Percentiles rank a stretch among this genome's conserved stretches.
phyloP scores from a whole-genome alignment of 352 stramenopile species.

The Pythium sukuiense region DNA sequence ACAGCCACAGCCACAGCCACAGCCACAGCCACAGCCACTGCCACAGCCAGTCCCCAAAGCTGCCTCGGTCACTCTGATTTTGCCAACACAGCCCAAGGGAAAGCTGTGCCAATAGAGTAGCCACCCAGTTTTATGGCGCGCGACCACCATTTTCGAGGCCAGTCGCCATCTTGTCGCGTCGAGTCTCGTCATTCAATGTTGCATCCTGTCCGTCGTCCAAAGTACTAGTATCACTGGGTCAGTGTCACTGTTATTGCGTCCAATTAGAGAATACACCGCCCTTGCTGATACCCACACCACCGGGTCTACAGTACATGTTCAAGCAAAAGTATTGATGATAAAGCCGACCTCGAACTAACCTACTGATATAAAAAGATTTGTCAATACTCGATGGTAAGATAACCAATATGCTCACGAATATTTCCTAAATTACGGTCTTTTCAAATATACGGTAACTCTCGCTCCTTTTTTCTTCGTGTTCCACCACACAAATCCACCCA shows the following conservation, averaged over 20 bases:
- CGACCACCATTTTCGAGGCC: background rate
- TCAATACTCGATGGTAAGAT: too few relatives aligned
- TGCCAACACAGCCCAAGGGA: conserved; percentile 20
- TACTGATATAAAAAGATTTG: too few relatives aligned
- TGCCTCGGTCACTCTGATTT: background rate
- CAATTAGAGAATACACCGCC: background rate
- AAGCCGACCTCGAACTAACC: too few relatives aligned
- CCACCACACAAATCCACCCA: background rate
- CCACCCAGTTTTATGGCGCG: background rate
- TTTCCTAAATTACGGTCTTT: too few relatives aligned
- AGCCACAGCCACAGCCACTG: conserved; percentile 2
- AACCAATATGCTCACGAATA: too few relatives aligned
- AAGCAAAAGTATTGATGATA: too few relatives aligned
- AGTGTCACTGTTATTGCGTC: conserved; percentile 1
- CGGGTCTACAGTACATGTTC: too few relatives aligned
- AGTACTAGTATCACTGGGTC: background rate
- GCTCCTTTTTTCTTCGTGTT: background rate
- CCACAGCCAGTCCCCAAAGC: background rate
- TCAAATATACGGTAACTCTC: background rate
- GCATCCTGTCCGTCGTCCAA: background rate
- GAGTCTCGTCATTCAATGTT: background rate
- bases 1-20: too few relatives aligned
- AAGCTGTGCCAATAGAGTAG: conserved; percentile 22
- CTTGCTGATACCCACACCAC: background rate
- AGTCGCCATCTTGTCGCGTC: background rate